Evolutionary conservation across 495 filamentous ascomycete species (phyloP), one percentile per base, ranked within the genome.

Genomic region (Aspergillus carlsbadensis): DNA sequence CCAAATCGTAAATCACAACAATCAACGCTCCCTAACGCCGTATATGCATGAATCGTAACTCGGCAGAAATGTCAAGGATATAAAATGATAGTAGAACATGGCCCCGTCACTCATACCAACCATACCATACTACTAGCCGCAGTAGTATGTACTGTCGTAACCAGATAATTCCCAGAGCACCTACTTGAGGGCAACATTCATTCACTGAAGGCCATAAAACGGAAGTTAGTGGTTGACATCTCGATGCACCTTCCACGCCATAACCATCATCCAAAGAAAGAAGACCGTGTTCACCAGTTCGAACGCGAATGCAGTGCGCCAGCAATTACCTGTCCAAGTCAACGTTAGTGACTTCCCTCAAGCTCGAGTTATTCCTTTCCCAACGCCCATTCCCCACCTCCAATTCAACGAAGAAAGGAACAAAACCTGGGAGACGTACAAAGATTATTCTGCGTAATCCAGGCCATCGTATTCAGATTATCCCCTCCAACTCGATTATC

Each of bases 211-310:
- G n/a, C n/a, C n/a, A n/a, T n/a, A n/a, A n/a, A n/a, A n/a, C n/a
- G n/a, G n/a, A n/a, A n/a, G n/a, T 54, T 51, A 80, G 56, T 78
- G 71, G 59, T 75, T 77, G 52, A 76, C 69, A 66, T 89, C 83
- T 44, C 81, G 79, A 74, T 90, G 87, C 13, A 98, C 94, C 70
- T 96, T 90, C 73, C 85, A 89, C 15, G 87, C 86, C 86, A 98
- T 90, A 43, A 98, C 75, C 68, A 96, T 91, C 78, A 98, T 93
- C 92, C 92, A 98, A 6, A 97, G 62, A 65, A 96, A 82, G 66
- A 96, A 95, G 22, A 98, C 81, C 10, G 78, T 83, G 44, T 89
- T 93, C 5, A 96, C 81, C 46, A 96, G 69, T 60, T 85, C 88
- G 63, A 84, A 77, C 15, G 81, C 78, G 68, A 86, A 86, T 1